Conservation (phyloP, 83 land plant genomes). For the Picea mariana region DNA sequence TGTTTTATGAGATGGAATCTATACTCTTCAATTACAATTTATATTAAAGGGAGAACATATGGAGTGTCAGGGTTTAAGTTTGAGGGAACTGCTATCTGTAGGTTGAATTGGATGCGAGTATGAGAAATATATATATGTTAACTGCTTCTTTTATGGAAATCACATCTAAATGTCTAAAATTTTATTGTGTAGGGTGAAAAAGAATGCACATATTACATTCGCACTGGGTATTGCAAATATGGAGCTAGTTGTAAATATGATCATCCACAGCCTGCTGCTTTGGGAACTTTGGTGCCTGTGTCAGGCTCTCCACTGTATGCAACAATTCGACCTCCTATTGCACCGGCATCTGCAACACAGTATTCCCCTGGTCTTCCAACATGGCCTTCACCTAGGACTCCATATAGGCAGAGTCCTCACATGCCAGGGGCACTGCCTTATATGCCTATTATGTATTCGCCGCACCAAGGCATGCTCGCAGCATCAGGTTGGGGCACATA, state of each 20-base stretch:
- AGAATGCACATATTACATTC: constrained; percentile 87
- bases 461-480: constrained; percentile 51
- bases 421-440: constrained; percentile 45
- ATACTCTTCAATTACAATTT: not conserved
- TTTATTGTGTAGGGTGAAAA: constrained; percentile 67
- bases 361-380: constrained; percentile 39
- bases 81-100: not conserved
- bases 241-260: constrained; percentile 86
- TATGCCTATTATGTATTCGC: constrained; percentile 46
- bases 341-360: constrained; percentile 26
- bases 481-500: constrained; percentile 57
- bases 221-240: constrained; percentile 84
- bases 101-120: not conserved
- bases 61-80: not conserved
- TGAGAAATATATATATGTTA: not conserved
- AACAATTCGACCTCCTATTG: constrained; percentile 37
- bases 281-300: constrained; percentile 26
- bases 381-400: constrained; percentile 49
- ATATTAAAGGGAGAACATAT: not conserved
- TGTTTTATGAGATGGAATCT: not conserved
- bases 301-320: constrained; percentile 32
- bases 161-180: not conserved
- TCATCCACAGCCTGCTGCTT: constrained; percentile 82
- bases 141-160: not conserved
- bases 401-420: constrained; percentile 41